Percentiles rank a stretch among this genome's conserved stretches.
phyloP scores from a whole-genome alignment of 352 stramenopile species.

The Phytophthora pseudosyringae region DNA sequence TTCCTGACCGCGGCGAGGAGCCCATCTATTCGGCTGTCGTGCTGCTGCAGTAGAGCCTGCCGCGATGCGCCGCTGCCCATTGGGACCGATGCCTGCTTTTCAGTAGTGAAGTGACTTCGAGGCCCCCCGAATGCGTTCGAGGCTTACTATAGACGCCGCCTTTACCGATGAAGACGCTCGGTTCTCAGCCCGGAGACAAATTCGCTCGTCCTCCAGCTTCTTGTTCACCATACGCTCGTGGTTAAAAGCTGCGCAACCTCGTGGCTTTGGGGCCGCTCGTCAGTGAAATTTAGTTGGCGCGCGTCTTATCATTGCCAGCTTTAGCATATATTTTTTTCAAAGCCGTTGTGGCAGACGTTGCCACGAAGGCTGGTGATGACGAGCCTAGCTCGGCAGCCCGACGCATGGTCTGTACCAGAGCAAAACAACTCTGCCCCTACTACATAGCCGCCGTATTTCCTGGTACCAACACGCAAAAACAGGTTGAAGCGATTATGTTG shows the following conservation, averaged over 20 bases:
- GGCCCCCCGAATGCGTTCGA: not conserved
- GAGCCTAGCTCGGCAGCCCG: not conserved
- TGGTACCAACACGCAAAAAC: too few relatives aligned
- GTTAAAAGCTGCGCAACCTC: too few relatives aligned
- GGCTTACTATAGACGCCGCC: conserved; percentile 3
- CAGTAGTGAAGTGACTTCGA: conserved; percentile 8
- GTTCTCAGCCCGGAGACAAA: conserved; percentile 22
- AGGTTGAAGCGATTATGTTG: too few relatives aligned
- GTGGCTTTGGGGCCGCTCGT: conserved; percentile 1
- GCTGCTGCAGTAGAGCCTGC: conserved; percentile 31
- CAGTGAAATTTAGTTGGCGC: conserved; percentile 23
- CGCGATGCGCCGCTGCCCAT: conserved; percentile 51
- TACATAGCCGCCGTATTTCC: too few relatives aligned
- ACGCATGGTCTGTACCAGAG: too few relatives aligned
- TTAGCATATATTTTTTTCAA: conserved; percentile 16
- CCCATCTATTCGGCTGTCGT: conserved; percentile 39
- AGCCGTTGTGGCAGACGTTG: conserved; percentile 3
- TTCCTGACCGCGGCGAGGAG: conserved; percentile 22
- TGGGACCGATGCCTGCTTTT: conserved; percentile 2
- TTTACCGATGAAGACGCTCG: conserved; percentile 29
- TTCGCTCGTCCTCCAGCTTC: conserved; percentile 23
- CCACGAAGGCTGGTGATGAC: not conserved
- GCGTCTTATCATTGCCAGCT: conserved; percentile 24
- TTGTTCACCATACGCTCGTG: conserved; percentile 13
- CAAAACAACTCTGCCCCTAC: too few relatives aligned